Percentiles rank a stretch among this genome's conserved stretches.
Evolutionary conservation across 2,329 filamentous ascomycete genomes (phyloP).

Genomic region (Phyllosticta capitalensis): DNA sequence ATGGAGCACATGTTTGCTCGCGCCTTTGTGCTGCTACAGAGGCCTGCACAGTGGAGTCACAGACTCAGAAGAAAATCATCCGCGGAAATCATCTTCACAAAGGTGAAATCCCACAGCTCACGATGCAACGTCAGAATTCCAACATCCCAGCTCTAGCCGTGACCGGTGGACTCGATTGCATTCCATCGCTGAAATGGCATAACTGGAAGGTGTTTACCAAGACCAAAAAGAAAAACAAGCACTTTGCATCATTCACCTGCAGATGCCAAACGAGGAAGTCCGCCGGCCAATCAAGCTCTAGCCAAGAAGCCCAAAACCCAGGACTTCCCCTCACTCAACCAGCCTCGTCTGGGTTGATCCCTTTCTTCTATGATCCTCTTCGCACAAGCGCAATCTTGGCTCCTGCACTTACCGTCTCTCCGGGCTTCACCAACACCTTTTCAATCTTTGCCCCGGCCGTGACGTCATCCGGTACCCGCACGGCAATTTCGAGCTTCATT

Average conservation of each 20-base stretch:
- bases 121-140: neutral
- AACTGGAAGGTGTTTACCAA: too few relatives aligned
- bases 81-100: neutral
- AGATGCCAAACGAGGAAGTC: neutral
- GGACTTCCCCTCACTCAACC: neutral
- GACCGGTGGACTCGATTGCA: too few relatives aligned
- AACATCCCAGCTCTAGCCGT: neutral
- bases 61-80: neutral
- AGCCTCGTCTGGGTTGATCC: neutral
- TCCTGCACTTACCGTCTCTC: slow-evolving; percentile 31
- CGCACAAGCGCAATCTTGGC: slow-evolving; percentile 22
- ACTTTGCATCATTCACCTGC: neutral
- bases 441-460: slow-evolving; percentile 23
- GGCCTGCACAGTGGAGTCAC: neutral
- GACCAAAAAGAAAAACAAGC: neutral
- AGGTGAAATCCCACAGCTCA: neutral
- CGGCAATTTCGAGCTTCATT: slow-evolving; percentile 40
- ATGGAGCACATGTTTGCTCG: neutral
- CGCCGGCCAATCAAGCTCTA: neutral
- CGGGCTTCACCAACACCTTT: slow-evolving; percentile 34
- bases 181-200: too few relatives aligned
- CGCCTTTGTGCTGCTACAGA: neutral
- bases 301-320: neutral
- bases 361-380: neutral
- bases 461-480: slow-evolving; percentile 28